These are phyloP conservation scores for Cordyceps cateniannulata DNA, from an alignment of 2,329 filamentous ascomycete genomes.

Conservation along the genomic window DNA sequence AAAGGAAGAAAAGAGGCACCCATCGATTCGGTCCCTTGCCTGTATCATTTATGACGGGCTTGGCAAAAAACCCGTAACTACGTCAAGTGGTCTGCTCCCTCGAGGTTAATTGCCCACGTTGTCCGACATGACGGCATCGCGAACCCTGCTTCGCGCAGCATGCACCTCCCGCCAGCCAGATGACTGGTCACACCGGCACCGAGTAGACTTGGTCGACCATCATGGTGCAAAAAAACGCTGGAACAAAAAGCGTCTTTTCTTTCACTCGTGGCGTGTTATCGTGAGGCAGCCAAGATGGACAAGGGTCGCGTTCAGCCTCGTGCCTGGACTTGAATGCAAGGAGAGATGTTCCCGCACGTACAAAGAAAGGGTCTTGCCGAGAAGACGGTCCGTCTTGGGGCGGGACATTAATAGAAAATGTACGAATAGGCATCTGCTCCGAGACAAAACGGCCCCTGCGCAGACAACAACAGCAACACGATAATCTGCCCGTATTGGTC, in stretches of 20 bases:
- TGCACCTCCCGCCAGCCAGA: not conserved
- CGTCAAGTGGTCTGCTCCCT: no score
- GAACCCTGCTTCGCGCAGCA: not conserved
- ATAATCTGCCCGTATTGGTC: no score
- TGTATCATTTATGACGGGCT: not conserved
- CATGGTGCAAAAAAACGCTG: not conserved
- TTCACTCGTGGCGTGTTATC: no score
- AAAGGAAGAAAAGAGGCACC: no score
- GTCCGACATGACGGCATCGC: slow-evolving; percentile 3
- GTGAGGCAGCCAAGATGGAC: no score
- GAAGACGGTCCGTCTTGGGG: not conserved
- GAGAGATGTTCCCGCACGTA: not conserved
- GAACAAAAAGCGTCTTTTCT: not conserved
- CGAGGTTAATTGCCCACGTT: not conserved
- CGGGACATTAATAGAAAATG: no score
- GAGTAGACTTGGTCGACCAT: not conserved
- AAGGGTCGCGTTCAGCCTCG: no score
- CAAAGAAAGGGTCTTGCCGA: not conserved
- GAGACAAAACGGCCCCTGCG: not conserved
- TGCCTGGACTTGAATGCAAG: no score
- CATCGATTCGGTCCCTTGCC: no score
- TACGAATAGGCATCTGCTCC: not conserved
- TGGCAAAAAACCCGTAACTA: not conserved
- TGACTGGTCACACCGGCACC: not conserved
- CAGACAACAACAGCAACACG: not conserved